phyloP scores from a whole-genome alignment of 202 grass and related monocot genomes.

The Sporobolus alterniflorus region DNA sequence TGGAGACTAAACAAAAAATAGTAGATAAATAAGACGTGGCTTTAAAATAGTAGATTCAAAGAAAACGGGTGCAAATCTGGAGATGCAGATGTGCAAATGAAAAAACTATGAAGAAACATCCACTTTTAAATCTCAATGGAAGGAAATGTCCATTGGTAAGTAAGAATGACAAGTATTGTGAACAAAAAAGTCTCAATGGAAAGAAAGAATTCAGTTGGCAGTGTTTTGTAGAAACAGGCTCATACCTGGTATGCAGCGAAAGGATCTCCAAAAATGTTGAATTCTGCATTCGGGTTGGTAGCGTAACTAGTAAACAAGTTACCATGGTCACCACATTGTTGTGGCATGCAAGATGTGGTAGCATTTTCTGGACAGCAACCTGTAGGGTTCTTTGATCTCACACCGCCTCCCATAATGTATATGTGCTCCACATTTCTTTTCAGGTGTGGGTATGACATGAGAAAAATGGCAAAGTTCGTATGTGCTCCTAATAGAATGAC shows the following conservation, averaged over 20 bases:
- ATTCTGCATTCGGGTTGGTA: constrained; percentile 68
- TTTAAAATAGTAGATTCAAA: not conserved
- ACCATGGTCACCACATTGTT: constrained; percentile 68
- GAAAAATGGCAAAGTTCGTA: constrained; percentile 71
- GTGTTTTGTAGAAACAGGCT: not conserved
- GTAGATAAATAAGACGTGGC: not conserved
- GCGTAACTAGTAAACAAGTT: constrained; percentile 77
- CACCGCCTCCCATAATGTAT: constrained; percentile 78
- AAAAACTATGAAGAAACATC: not conserved
- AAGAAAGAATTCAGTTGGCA: not conserved
- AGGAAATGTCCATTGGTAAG: too few relatives aligned
- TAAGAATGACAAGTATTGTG: too few relatives aligned
- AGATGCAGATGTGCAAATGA: not conserved
- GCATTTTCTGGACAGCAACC: constrained; percentile 56
- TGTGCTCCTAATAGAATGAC: constrained; percentile 58
- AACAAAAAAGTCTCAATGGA: not conserved
- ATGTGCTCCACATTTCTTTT: constrained; percentile 80
- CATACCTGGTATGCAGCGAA: constrained; percentile 85
- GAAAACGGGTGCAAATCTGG: not conserved
- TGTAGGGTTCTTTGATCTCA: constrained; percentile 72
- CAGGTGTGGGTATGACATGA: constrained; percentile 64
- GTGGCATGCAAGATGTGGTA: constrained; percentile 43
- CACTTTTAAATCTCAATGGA: not conserved
- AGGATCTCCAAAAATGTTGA: constrained; percentile 81
- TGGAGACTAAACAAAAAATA: not conserved